Percentiles rank a stretch among this genome's conserved stretches.
Evolutionary conservation across 345 rosid genomes (phyloP).

Genomic region (Durio zibethinus): DNA sequence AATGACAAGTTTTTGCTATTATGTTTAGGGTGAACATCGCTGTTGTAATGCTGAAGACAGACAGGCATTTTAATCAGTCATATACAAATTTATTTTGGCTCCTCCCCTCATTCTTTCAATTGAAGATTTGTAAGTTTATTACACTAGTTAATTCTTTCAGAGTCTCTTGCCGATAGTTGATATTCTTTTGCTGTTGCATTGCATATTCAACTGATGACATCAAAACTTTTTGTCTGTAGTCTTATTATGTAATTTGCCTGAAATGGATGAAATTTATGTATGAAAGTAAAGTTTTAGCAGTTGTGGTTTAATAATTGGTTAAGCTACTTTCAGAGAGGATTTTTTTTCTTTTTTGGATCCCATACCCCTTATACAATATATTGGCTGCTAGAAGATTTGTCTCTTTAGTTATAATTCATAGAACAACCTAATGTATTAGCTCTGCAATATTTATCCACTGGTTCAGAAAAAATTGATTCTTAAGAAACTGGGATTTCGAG

Average conservation of each 20-base stretch:
- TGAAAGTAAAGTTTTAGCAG: neutral
- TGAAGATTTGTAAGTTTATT: constrained; percentile 7
- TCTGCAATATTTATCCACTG: too few relatives aligned
- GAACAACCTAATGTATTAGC: neutral
- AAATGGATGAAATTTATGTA: neutral
- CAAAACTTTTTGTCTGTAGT: neutral
- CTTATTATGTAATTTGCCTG: neutral
- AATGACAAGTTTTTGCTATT: neutral
- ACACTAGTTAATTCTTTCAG: neutral
- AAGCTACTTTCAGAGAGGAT: neutral
- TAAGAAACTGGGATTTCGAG: too few relatives aligned
- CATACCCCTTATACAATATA: neutral
- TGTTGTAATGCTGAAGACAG: neutral
- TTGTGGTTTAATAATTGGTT: neutral
- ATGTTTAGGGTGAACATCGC: constrained; percentile 9
- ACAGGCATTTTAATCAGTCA: neutral
- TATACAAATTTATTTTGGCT: neutral
- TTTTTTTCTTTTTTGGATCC: neutral
- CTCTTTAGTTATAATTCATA: neutral
- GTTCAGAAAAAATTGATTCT: too few relatives aligned
- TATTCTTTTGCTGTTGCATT: neutral
- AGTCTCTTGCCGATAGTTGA: neutral
- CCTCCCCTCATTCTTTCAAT: neutral
- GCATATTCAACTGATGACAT: neutral
- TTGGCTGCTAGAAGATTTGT: neutral